Conservation (phyloP, 371 early-diverging fungal species). For the Mortierella sp. region DNA sequence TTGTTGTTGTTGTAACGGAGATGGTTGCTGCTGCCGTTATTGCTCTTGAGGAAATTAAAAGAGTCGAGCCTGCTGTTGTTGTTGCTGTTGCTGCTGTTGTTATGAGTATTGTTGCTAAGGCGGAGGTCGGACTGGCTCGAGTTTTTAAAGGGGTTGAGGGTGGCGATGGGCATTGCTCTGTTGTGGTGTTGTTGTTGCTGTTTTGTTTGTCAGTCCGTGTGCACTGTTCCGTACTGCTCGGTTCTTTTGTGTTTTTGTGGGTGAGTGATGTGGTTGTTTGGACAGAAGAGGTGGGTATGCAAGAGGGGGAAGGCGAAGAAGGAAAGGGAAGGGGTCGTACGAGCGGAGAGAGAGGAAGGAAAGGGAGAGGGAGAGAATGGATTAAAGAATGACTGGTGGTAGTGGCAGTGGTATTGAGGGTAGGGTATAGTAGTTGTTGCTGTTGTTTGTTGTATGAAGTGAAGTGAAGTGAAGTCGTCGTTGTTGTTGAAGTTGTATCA, state of each 20-base stretch:
- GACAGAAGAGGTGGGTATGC: not conserved
- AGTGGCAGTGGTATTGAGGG: not conserved
- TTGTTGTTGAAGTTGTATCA: not conserved
- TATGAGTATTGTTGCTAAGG: not conserved
- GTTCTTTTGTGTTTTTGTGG: not conserved
- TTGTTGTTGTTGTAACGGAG: conserved; percentile 17
- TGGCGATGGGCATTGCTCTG: conserved; percentile 13
- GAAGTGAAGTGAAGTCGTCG: not conserved
- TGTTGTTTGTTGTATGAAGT: not conserved
- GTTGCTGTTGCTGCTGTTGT: not conserved
- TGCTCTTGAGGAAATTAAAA: not conserved
- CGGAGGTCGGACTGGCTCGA: conserved; percentile 11
- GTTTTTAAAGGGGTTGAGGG: not conserved
- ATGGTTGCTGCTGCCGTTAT: conserved; percentile 14
- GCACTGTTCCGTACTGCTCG: conserved; percentile 2
- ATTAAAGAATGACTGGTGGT: not conserved
- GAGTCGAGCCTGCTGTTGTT: conserved; percentile 10
- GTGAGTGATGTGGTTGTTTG: not conserved
- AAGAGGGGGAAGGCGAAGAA: not conserved
- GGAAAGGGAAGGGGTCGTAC: conserved; percentile 4
- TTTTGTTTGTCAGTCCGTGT: not conserved
- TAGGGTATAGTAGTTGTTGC: not conserved
- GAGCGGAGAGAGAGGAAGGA: not conserved
- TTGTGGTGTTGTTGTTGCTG: not conserved
- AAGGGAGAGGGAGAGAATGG: not conserved